Evolutionary conservation across 352 stramenopile genomes (phyloP).

Genomic region (Globisporangium takayamanum): DNA sequence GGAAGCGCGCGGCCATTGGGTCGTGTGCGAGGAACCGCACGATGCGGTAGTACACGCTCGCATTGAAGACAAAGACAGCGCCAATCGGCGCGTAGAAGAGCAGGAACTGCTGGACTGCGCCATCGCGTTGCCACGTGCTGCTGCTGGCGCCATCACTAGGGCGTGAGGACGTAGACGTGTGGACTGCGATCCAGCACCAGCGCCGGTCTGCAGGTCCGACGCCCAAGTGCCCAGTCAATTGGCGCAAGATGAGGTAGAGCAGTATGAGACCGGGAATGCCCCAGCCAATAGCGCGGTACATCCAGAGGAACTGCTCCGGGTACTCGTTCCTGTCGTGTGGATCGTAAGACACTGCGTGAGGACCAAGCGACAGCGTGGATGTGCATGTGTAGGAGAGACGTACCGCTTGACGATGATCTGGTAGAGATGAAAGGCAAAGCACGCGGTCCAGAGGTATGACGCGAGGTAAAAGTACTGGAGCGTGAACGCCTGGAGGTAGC

Average conservation of each 20-base stretch:
- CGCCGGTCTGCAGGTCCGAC: conserved; percentile 58
- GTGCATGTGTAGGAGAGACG: conserved; percentile 2
- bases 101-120: conserved; percentile 52
- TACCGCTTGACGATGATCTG: conserved; percentile 77
- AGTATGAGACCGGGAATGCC: conserved; percentile 48
- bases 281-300: conserved; percentile 64
- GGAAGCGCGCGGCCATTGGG: conserved; percentile 54
- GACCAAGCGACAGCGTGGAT: neutral
- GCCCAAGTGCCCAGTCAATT: conserved; percentile 63
- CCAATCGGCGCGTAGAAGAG: conserved; percentile 63
- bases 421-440: conserved; percentile 84
- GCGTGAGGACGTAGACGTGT: conserved; percentile 15
- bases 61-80: conserved; percentile 67
- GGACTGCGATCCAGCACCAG: conserved; percentile 74
- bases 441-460: conserved; percentile 79
- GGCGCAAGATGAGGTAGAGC: conserved; percentile 49
- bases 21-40: conserved; percentile 55
- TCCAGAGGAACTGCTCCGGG: conserved; percentile 50
- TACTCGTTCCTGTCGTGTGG: conserved; percentile 49
- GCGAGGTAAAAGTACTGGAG: conserved; percentile 81
- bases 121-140: conserved; percentile 31
- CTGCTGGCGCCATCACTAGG: conserved; percentile 13
- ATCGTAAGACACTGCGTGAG: neutral
- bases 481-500: conserved; percentile 59
- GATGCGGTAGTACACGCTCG: conserved; percentile 48